Evolutionary conservation across 371 early-diverging fungal genomes (phyloP).

Genomic region (Mortierella sp.): DNA sequence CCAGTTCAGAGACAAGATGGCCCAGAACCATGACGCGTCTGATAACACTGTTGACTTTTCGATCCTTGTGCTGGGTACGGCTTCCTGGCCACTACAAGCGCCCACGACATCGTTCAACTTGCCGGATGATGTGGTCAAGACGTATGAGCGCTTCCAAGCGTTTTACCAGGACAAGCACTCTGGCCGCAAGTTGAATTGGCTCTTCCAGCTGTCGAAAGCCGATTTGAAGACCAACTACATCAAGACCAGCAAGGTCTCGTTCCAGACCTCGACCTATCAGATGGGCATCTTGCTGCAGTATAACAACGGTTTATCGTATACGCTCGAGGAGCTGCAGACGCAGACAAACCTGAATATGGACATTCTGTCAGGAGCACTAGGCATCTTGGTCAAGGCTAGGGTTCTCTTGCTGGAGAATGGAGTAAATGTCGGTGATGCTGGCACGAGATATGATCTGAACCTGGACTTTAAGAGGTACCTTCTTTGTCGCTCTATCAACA

Average conservation of each 20-base stretch:
- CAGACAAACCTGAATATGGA: constrained; percentile 80
- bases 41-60: constrained; percentile 78
- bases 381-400: constrained; percentile 85
- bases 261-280: constrained; percentile 89
- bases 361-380: constrained; percentile 75
- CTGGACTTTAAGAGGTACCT: constrained; percentile 82
- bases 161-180: constrained; percentile 88
- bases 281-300: constrained; percentile 91
- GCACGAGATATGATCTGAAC: constrained; percentile 79
- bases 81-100: constrained; percentile 91
- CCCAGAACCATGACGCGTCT: constrained; percentile 58
- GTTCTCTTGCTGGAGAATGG: constrained; percentile 69
- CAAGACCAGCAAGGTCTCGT: constrained; percentile 74
- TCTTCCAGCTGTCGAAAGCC: constrained; percentile 90
- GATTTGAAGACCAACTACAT: constrained; percentile 88
- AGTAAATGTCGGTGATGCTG: constrained; percentile 62
- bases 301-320: constrained; percentile 73
- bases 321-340: constrained; percentile 71
- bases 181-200: constrained; percentile 91
- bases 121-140: constrained; percentile 84
- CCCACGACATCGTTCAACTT: constrained; percentile 83
- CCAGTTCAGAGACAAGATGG: constrained; percentile 66
- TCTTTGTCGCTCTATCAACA: not conserved
- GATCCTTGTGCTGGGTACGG: constrained; percentile 87
- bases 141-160: constrained; percentile 83